Conservation (phyloP, 441 rosid genomes). For the Bocquillonia castaneifolia region DNA sequence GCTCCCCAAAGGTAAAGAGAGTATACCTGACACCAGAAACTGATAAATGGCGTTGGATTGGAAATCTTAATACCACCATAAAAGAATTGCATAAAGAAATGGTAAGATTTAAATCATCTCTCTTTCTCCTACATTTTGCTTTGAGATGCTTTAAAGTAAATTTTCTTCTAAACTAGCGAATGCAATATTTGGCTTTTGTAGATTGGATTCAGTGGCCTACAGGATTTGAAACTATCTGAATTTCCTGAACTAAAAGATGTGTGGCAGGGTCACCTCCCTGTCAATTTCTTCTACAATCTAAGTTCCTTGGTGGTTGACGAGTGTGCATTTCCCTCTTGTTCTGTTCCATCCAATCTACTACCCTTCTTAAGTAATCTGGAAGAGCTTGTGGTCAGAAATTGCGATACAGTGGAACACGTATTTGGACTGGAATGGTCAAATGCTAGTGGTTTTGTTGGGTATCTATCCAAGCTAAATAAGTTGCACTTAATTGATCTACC, state of each 20-base stretch:
- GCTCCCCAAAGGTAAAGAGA: not conserved
- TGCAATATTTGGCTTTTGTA: not conserved
- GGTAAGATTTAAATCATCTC: not conserved
- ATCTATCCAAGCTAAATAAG: slow-evolving; percentile 1
- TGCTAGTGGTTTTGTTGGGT: not conserved
- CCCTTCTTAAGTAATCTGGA: not conserved
- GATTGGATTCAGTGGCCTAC: slow-evolving; percentile 9
- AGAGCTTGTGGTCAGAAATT: slow-evolving; percentile 15
- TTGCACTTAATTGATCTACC: slow-evolving; percentile 17
- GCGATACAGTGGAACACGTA: slow-evolving; percentile 14
- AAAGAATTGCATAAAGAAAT: not conserved
- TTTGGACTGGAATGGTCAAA: slow-evolving; percentile 1
- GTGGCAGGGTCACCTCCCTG: slow-evolving; percentile 13
- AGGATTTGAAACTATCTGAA: slow-evolving; percentile 15
- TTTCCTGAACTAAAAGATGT: slow-evolving; percentile 6
- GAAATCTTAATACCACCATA: slow-evolving; percentile 9
- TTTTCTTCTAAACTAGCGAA: not conserved
- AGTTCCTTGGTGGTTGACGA: slow-evolving; percentile 8
- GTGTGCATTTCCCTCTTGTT: not conserved
- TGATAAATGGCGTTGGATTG: slow-evolving; percentile 4
- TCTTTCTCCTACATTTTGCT: not conserved
- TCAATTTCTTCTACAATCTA: not conserved
- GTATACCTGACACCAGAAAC: not conserved
- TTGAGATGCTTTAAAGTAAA: too few relatives aligned
- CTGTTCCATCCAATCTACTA: slow-evolving; percentile 13